Evolutionary conservation across 202 grass and related monocot species (phyloP).

Genomic region (Carex sylvatica): DNA sequence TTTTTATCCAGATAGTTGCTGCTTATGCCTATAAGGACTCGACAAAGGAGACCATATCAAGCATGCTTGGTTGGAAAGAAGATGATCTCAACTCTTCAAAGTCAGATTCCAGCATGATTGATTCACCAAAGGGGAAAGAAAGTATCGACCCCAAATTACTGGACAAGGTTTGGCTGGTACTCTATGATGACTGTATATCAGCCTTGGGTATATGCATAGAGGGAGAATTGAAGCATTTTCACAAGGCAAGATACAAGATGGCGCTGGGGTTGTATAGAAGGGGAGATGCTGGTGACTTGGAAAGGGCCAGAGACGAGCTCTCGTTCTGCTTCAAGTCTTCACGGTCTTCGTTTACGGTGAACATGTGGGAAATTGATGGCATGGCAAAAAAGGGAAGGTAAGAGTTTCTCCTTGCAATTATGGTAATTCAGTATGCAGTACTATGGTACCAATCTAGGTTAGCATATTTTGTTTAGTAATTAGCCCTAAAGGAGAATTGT

Average conservation of each 20-base stretch:
- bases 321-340: constrained; percentile 99
- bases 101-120: constrained; percentile 32
- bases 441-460: background rate
- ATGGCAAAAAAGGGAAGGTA: constrained; percentile 85
- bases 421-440: background rate
- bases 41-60: constrained; percentile 64
- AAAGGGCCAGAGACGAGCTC: constrained; percentile 83
- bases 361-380: constrained; percentile 99
- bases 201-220: constrained; percentile 81
- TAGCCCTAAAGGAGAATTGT: background rate
- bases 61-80: constrained; percentile 45
- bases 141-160: constrained; percentile 52
- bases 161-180: constrained; percentile 78
- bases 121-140: constrained; percentile 45
- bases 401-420: constrained; percentile 22
- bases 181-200: constrained; percentile 87
- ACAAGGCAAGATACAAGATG: constrained; percentile 88
- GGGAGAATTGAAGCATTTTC: constrained; percentile 95
- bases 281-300: constrained; percentile 67
- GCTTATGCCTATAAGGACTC: constrained; percentile 62
- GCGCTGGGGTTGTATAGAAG: constrained; percentile 81
- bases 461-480: background rate
- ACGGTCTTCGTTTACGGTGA: constrained; percentile 88
- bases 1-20: constrained; percentile 69
- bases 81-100: constrained; percentile 44